These are phyloP conservation scores for Chaetomium globosum DNA, from an alignment of 2,329 filamentous ascomycete genomes.

Conservation along the genomic window DNA sequence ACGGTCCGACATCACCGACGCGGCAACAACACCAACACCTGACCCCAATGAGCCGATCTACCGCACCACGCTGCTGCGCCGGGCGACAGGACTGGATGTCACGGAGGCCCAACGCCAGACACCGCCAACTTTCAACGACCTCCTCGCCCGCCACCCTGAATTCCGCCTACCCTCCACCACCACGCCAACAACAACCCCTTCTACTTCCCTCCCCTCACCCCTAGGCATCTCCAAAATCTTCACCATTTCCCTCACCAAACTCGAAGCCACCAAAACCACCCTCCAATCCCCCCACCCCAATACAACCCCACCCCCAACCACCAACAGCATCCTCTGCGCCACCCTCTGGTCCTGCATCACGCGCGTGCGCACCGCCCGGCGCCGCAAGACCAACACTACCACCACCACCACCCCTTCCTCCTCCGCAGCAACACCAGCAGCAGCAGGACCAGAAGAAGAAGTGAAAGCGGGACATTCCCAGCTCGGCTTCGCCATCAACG, in stretches of 20 bases:
- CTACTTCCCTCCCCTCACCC: background rate
- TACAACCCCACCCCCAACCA: background rate
- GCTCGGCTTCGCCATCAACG: conserved; percentile 22
- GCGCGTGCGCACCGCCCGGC: conserved; percentile 15
- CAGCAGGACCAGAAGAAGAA: no score
- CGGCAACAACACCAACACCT: background rate
- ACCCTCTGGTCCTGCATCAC: conserved; percentile 23
- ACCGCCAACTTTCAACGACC: background rate
- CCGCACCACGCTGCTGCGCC: background rate
- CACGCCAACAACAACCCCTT: background rate
- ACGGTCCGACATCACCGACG: background rate
- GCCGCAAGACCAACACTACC: background rate
- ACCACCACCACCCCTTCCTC: background rate
- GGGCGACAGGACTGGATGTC: background rate
- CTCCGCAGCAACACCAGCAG: background rate
- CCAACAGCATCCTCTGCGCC: conserved; percentile 22
- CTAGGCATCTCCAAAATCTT: conserved; percentile 13
- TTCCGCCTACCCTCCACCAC: conserved; percentile 1
- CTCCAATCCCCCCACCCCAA: background rate
- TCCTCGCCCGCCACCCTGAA: conserved; percentile 14
- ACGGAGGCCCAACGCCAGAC: background rate
- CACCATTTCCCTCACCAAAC: conserved; percentile 6
- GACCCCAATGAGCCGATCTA: conserved; percentile 14
- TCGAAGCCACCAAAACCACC: conserved; percentile 5
- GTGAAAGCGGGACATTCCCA: no score